Evolutionary conservation across 331 rosid species (phyloP).

Genomic region (Phaseolus coccineus): DNA sequence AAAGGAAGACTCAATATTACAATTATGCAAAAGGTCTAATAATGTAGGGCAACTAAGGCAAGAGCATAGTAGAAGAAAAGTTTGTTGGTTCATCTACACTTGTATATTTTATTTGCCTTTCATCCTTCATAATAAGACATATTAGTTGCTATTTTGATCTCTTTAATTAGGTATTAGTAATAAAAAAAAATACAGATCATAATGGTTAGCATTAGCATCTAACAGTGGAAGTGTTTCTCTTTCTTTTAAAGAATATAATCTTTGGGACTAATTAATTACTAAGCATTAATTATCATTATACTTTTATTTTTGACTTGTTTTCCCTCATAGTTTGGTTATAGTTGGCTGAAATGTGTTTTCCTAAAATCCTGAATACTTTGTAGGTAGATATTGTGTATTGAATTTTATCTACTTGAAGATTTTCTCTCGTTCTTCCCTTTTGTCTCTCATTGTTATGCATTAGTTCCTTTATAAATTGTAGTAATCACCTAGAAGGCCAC

Average conservation of each 20-base stretch:
- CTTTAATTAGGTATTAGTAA: background rate
- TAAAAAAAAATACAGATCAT: background rate
- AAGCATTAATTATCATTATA: background rate
- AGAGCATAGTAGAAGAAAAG: background rate
- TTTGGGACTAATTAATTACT: background rate
- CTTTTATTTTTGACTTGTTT: constrained; percentile 1
- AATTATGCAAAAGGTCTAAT: background rate
- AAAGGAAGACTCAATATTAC: too few species aligned
- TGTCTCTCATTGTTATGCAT: too few species aligned
- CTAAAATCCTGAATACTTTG: background rate
- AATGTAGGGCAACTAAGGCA: background rate
- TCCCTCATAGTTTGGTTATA: background rate
- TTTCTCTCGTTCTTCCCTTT: too few species aligned
- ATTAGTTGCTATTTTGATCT: constrained; percentile 18
- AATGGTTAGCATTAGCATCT: constrained; percentile 11
- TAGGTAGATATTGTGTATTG: background rate
- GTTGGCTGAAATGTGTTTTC: background rate
- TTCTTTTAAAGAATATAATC: constrained; percentile 1
- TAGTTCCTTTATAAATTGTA: too few species aligned
- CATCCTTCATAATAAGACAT: background rate
- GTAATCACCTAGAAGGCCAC: too few species aligned
- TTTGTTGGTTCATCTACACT: constrained; percentile 18
- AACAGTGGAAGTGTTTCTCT: background rate
- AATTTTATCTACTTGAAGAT: too few species aligned
- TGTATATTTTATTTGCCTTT: constrained; percentile 6